phyloP scores from a whole-genome alignment of 257 asterid species.

The Solanum habrochaites region DNA sequence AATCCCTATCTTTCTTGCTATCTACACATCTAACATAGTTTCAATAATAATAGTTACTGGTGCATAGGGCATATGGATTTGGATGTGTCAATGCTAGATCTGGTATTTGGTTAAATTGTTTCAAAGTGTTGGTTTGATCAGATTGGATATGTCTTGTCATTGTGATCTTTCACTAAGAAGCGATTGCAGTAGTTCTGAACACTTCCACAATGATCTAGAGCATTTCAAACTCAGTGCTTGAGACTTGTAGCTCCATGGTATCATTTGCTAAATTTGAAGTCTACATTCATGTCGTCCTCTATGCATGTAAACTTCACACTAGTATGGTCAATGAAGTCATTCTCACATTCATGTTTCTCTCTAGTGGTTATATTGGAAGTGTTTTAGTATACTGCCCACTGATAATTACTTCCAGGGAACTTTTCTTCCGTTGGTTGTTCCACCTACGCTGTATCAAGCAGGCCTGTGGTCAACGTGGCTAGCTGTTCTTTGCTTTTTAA shows the following conservation, averaged over 20 bases:
- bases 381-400: not conserved
- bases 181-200: not conserved
- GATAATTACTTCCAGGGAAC: constrained; percentile 60
- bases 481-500: constrained; percentile 68
- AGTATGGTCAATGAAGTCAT: not conserved
- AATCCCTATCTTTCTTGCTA: not conserved
- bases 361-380: not conserved
- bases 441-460: constrained; percentile 62
- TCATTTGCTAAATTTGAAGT: not conserved
- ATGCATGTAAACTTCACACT: not conserved
- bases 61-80: not conserved
- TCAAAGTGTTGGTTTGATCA: not conserved
- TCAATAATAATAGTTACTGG: not conserved
- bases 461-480: constrained; percentile 88
- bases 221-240: not conserved
- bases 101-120: not conserved
- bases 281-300: not conserved
- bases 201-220: not conserved
- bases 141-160: not conserved
- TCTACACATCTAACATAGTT: not conserved
- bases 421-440: constrained; percentile 83
- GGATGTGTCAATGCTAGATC: not conserved
- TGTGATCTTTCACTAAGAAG: not conserved
- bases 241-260: not conserved
- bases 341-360: not conserved